Evolutionary conservation across 768 basidiomycete genomes (phyloP).

Genomic region (Lactarius pseudohatsudake): DNA sequence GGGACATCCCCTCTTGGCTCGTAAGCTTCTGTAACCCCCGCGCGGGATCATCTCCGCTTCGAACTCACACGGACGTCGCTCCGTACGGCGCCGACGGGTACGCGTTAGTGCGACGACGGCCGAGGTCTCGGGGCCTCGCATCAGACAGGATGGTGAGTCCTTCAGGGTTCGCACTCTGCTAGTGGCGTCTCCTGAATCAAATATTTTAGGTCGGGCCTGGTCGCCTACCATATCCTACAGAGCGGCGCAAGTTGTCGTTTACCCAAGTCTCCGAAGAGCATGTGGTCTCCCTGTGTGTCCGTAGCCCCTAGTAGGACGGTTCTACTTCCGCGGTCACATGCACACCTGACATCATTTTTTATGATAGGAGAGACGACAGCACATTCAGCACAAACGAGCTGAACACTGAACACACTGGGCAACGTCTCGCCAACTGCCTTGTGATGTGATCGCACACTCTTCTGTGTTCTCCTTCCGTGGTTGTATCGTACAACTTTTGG

Average conservation of each 20-base stretch:
- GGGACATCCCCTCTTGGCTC: no score
- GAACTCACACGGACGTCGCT: no score
- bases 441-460: conserved; percentile 37
- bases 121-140: no score
- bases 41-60: no score
- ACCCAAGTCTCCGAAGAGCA: conserved; percentile 84
- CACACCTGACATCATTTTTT: conserved; percentile 47
- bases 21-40: no score
- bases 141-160: no score
- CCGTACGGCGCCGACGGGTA: conserved; percentile 7
- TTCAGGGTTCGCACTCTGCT: no score
- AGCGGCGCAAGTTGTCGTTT: no score
- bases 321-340: conserved; percentile 15
- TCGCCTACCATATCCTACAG: no score
- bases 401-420: conserved; percentile 47
- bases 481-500: not conserved
- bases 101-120: no score
- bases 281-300: conserved; percentile 35
- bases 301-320: conserved; percentile 75
- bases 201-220: no score
- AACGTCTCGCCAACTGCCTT: conserved; percentile 74
- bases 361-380: conserved; percentile 60
- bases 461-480: not conserved
- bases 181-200: no score
- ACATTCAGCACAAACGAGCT: conserved; percentile 56